A percentile compares a stretch with the other conserved stretches of the same genome.
Conservation (phyloP, 768 basidiomycete species). For the Kwoniella mangroviensis region DNA sequence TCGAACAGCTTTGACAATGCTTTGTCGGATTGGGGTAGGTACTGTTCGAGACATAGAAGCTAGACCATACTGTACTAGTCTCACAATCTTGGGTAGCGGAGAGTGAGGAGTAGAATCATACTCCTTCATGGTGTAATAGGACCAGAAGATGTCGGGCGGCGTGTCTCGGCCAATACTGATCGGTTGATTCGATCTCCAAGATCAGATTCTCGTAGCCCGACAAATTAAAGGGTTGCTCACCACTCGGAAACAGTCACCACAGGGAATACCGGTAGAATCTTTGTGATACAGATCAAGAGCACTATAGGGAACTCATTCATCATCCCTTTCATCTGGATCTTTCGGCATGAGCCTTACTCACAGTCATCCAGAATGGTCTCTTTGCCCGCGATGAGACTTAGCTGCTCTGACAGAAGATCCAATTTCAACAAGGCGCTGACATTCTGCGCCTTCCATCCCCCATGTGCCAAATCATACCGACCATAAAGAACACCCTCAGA, state of each 20-base stretch:
- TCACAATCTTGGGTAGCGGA: conserved; percentile 4
- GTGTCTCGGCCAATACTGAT: not conserved
- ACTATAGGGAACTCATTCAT: not conserved
- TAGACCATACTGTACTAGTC: conserved; percentile 7
- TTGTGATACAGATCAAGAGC: conserved; percentile 9
- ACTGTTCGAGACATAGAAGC: conserved; percentile 7
- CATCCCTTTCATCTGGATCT: not conserved
- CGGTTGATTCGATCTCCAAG: not conserved
- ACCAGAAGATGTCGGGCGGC: conserved; percentile 1
- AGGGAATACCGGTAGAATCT: conserved; percentile 4
- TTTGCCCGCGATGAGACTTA: conserved; percentile 4
- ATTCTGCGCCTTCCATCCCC: conserved; percentile 2
- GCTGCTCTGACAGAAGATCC: conserved; percentile 6
- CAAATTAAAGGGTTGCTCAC: not conserved
- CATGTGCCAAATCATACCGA: not conserved
- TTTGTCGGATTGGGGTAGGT: conserved; percentile 1
- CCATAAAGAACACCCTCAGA: conserved; percentile 10
- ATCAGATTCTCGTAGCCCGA: not conserved
- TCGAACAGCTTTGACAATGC: conserved; percentile 6
- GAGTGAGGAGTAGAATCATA: conserved; percentile 7
- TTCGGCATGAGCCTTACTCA: not conserved
- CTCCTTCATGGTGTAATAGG: conserved; percentile 5
- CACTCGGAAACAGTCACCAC: conserved; percentile 6
- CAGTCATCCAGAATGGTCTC: conserved; percentile 4
- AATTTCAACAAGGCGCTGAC: conserved; percentile 4